Evolutionary conservation across 768 basidiomycete species (phyloP), one percentile per base, ranked within the genome.

Genomic region (Leccinellum rugosiceps): DNA sequence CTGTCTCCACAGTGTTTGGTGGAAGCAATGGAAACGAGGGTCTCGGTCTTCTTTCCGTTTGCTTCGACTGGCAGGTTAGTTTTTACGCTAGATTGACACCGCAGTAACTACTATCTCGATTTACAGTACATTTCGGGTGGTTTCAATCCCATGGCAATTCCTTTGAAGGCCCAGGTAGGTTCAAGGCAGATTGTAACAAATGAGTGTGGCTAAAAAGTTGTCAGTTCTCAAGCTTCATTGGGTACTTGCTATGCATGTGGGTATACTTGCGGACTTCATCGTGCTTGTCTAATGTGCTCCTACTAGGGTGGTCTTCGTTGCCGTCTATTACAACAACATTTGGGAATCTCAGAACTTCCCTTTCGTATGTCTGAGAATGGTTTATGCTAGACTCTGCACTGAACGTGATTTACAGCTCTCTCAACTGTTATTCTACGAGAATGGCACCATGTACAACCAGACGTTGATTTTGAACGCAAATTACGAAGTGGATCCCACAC

Each of bases 11-110:
- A 31, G 73, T 85, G 31, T 85, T 86, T 62, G 85, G 84, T 52
- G 85, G 85, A 43, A 81, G 78, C 32, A 79, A 81, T 32, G 84
- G 78, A 52, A 85, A 87, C 54, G 84, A 86, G 68, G 84, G 85
- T 6, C 76, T 86, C 41, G 85, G 84, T 11, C 69, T 81, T 51
- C 79, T 87, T 43, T 77, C 84, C 2, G 63, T 86, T 38, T 84
- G 76, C 60, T 70, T 87, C 17, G 85, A 87, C 63, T 87, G 85
- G 84, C 81, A 83, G 72, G 70, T 73, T 53, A 1, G 77, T 50
- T 44, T 76, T 44, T 65, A 77, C 57, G 60, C 46, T 2, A 19
- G 32, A 25, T n/a, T 9, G 14, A 4, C 5, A 4, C 3, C 1
- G 1, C 28, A 17, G n/a, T 19, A 4, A 30, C 11, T 58, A 9